Conservation (phyloP, 768 basidiomycete genomes). For the Pleurotus citrinopileatus region DNA sequence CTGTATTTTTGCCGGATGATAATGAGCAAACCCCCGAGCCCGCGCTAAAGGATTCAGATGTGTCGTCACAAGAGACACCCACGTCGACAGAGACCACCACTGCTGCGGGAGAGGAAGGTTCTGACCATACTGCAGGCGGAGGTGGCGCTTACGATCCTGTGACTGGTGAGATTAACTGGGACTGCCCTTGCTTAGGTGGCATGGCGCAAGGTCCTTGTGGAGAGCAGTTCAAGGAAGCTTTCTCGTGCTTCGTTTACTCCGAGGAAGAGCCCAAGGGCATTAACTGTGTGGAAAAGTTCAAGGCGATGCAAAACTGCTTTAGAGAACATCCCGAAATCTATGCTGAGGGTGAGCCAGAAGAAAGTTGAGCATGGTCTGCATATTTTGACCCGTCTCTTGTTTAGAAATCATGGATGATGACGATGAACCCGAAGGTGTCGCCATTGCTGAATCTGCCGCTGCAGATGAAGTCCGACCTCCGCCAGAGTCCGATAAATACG, state of each 20-base stretch:
- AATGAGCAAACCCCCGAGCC: background rate
- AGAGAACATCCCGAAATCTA: constrained; percentile 95
- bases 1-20: background rate
- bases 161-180: constrained; percentile 99
- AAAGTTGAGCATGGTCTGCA: background rate
- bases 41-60: background rate
- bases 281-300: constrained; percentile 97
- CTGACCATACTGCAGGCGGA: constrained; percentile 17
- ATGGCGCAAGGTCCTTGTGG: constrained; percentile 99
- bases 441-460: constrained; percentile 6
- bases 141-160: constrained; percentile 85
- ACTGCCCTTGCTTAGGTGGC: constrained; percentile 97
- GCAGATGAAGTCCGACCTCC: constrained; percentile 12
- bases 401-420: constrained; percentile 71
- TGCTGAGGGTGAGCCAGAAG: constrained; percentile 69
- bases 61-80: background rate
- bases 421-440: constrained; percentile 33
- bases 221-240: constrained; percentile 87
- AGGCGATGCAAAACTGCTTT: constrained; percentile 98
- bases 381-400: constrained; percentile 3
- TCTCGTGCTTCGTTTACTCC: constrained; percentile 94
- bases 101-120: constrained; percentile 11
- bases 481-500: constrained; percentile 7
- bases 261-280: constrained; percentile 97
- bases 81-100: background rate